Base-by-base conservation (phyloP, 768 basidiomycete species). In the Clathrus columnatus region DNA sequence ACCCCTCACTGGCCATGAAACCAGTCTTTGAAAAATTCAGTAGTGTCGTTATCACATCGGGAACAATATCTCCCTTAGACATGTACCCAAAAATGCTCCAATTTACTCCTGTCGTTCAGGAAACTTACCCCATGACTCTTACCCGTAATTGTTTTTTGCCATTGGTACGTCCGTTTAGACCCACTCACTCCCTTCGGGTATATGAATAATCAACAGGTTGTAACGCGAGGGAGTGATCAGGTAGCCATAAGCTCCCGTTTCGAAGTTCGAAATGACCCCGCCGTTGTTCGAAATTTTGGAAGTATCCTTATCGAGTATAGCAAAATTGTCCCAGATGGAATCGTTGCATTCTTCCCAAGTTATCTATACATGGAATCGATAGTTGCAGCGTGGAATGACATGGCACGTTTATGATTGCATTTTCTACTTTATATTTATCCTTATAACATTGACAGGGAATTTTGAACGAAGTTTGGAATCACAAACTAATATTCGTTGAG, bases 31-130 rank as follows among this genome's bases (percentile, higher is more conserved):
- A 99, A 65, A 87, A 93, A 27, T 99, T 98, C 67, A 94, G 91
- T 67, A 91, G 88, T 59, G 96, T 99, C 20, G 92, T 99, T 60
- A 99, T 99, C 67, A 99, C 96, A 0, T 97, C 93, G 4, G 96
- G 96, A 62, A 99, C 96, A 10, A 92, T 99, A 62, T 97, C 94
- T 0, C 96, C 96, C 2, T 71, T 99, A 56, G 96, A 99, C 70
- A 99, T 99, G 96, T 99, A 99, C 69, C 96, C 96, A 11, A 99
- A 98, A 72, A 99, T 99, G 90, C 77, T 99, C 27, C 91, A 93
- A 61, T 99, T 99, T 69, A 91, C 90, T 17, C 94, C 96, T 1
- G 93, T 95, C 18, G 89, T 97, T 5, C 89, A 93, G 72, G 94
- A 97, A 69, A 91, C 89, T 1, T 99, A 99, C 71, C 82, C 95